These are phyloP conservation scores for Apostasia ramifera DNA, from an alignment of 106 monocot species.

Conservation along the genomic window DNA sequence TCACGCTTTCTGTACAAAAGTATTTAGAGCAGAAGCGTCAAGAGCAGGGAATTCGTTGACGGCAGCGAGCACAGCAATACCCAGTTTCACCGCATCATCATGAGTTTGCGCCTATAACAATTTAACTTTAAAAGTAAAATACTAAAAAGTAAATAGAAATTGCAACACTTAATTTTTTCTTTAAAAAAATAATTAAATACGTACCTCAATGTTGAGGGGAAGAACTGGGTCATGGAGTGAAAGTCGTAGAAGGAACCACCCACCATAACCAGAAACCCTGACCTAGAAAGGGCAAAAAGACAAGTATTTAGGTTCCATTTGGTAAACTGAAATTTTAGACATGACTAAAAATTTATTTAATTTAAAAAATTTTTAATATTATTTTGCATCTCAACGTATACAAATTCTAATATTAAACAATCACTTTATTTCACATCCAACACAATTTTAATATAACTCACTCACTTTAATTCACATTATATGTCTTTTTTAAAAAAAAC, in stretches of 20 bases:
- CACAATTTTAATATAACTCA: too few relatives aligned
- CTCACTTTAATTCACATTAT: too few relatives aligned
- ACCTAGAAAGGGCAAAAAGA: constrained; percentile 30
- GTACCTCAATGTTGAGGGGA: constrained; percentile 95
- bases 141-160: background rate
- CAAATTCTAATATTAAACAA: too few relatives aligned
- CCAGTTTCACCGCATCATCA: constrained; percentile 79
- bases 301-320: background rate
- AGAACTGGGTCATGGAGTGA: constrained; percentile 98
- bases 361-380: too few relatives aligned
- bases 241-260: constrained; percentile 89
- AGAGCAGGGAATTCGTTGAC: constrained; percentile 74
- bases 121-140: background rate
- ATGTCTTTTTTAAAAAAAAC: too few relatives aligned
- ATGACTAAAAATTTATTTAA: too few relatives aligned
- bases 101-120: constrained; percentile 57
- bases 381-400: too few relatives aligned
- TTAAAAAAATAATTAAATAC: background rate
- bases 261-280: constrained; percentile 89
- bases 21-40: constrained; percentile 55
- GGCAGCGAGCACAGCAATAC: constrained; percentile 47
- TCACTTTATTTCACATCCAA: too few relatives aligned
- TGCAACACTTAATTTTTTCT: background rate
- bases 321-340: too few relatives aligned
- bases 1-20: constrained; percentile 44